Evolutionary conservation across 441 rosid species (phyloP), one percentile per base, ranked within the genome.

Genomic region (Geranium incanum): DNA sequence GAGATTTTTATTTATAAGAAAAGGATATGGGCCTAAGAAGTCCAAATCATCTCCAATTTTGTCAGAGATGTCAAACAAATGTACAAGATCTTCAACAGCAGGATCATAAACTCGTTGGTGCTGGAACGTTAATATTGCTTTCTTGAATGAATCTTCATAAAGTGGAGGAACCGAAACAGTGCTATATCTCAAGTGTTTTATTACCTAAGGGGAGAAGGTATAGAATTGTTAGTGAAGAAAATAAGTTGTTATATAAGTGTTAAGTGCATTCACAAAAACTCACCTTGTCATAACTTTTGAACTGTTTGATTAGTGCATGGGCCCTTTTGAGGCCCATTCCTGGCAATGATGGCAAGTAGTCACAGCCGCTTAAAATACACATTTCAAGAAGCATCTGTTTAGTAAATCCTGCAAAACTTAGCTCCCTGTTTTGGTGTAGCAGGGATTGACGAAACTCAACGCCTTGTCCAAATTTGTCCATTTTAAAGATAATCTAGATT

Each of bases 361-460:
- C 99, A 80, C 99, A 95, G 41, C 99, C 99, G 77, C 99, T 95
- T 69, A 95, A 82, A 72, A 95, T 92, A 87, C 99, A 95, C 97
- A 90, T 92, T 81, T 95, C 97, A 52, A 95, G 97, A 78, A 95
- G 78, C 99, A 89, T 92, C 80, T 83, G 87, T 67, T 84, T 80
- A 71, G 90, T 86, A 78, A 95, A 88, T 77, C 90, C 96, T n/a
- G 81, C 72, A 78, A 95, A 88, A 79, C 76, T 80, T 68, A 88
- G 79, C 28, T 86, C 97, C 77, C 82, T 87, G 81, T 90, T 95
- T 83, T 70, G 79, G 13, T 80, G 86, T 52, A 95, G 86, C 85
- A 79, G 83, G 73, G 91, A 88, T 75, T 76, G 78, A 64, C 83
- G 86, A 79, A 95, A 95, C 79, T 92, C 97, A 72, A 89, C 86